Evolutionary conservation across 2,329 filamentous ascomycete species (phyloP).

Genomic region (Nakataea oryzae): DNA sequence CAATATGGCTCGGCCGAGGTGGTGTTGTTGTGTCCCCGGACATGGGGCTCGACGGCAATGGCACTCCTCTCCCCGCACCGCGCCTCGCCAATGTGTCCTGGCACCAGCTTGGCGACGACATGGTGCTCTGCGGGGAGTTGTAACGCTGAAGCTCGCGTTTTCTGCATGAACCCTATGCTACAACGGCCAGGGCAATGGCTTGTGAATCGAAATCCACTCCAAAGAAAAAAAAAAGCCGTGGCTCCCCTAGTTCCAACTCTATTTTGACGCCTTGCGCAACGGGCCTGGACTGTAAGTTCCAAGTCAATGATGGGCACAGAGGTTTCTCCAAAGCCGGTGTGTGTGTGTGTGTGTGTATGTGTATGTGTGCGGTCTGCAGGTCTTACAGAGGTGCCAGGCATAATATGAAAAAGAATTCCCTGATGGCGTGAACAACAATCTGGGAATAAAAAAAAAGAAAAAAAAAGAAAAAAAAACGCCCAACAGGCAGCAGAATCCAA

Average conservation of each 20-base stretch:
- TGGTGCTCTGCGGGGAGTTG: constrained; percentile 63
- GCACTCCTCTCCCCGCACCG: constrained; percentile 47
- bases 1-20: constrained; percentile 77
- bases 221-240: neutral
- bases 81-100: constrained; percentile 59
- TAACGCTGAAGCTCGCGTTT: neutral
- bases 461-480: neutral
- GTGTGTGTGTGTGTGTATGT: neutral
- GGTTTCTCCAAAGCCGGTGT: neutral
- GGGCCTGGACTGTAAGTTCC: neutral
- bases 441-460: neutral
- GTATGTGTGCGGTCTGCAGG: neutral
- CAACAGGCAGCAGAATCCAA: neutral
- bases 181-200: neutral
- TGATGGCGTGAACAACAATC: neutral
- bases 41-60: constrained; percentile 36
- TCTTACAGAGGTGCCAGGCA: neutral
- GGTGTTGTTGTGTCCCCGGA: constrained; percentile 71
- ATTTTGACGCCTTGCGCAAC: neutral
- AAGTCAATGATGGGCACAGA: neutral
- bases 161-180: neutral
- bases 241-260: neutral
- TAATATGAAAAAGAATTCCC: neutral
- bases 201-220: neutral
- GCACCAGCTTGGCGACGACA: constrained; percentile 72